Evolutionary conservation across 768 basidiomycete genomes (phyloP).

Genomic region (Rhizopogon roseolus): DNA sequence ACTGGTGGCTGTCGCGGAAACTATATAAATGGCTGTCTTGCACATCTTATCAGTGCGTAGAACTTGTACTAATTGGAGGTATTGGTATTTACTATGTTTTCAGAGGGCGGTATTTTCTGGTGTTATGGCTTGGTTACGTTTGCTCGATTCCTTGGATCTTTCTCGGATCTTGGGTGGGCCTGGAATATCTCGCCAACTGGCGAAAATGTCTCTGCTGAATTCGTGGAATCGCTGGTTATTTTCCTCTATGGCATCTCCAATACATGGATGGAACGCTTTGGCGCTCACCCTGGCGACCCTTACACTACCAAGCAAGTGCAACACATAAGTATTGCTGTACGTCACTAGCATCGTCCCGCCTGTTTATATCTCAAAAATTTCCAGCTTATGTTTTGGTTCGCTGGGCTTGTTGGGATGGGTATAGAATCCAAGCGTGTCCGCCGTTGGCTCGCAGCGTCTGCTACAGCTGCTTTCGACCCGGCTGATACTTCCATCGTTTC

Average conservation of each 20-base stretch:
- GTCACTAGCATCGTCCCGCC: slow-evolving; percentile 13
- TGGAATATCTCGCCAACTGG: slow-evolving; percentile 75
- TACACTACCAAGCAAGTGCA: slow-evolving; percentile 90
- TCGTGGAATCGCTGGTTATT: slow-evolving; percentile 75
- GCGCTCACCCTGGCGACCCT: slow-evolving; percentile 73
- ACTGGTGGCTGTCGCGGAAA: slow-evolving; percentile 81
- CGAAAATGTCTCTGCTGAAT: slow-evolving; percentile 59
- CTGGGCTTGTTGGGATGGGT: slow-evolving; percentile 83
- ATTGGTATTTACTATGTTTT: background rate
- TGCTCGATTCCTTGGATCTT: slow-evolving; percentile 91
- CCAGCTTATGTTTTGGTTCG: slow-evolving; percentile 92
- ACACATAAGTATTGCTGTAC: slow-evolving; percentile 88
- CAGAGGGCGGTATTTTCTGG: slow-evolving; percentile 92
- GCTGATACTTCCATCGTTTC: slow-evolving; percentile 30
- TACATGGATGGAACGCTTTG: slow-evolving; percentile 97
- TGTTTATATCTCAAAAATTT: background rate
- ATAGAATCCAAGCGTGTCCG: slow-evolving; percentile 77
- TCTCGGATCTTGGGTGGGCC: slow-evolving; percentile 86
- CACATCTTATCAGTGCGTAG: slow-evolving; percentile 83
- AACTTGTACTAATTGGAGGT: background rate
- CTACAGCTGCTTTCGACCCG: slow-evolving; percentile 32
- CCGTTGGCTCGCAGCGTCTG: slow-evolving; percentile 64
- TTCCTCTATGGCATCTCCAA: slow-evolving; percentile 88
- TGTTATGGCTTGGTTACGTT: slow-evolving; percentile 85
- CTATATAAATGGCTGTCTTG: slow-evolving; percentile 79